Conservation (phyloP, 129 eudicot species). For the Chrysanthemum makinoi region DNA sequence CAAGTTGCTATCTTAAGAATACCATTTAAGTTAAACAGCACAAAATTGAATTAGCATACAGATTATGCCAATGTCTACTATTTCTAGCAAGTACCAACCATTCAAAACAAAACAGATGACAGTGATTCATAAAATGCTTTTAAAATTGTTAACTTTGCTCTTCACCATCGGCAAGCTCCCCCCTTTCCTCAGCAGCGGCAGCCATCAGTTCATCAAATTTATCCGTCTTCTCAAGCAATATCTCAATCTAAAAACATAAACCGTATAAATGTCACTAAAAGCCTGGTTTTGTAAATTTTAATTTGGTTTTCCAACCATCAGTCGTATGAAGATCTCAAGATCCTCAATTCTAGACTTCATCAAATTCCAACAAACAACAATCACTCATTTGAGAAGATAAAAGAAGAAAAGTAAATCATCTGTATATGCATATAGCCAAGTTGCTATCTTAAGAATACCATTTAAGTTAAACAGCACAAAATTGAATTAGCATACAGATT, state of each 20-base stretch:
- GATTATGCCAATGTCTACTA: constrained; percentile 16
- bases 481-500: constrained; percentile 20
- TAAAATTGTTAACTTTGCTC: constrained; percentile 29
- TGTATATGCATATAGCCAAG: constrained; percentile 17
- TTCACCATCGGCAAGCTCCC: constrained; percentile 45
- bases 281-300: no score
- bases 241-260: constrained; percentile 50
- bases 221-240: constrained; percentile 62
- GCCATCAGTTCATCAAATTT: constrained; percentile 77
- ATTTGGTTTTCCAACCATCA: no score
- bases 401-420: neutral
- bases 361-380: no score
- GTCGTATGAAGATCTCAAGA: no score
- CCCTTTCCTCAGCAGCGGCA: constrained; percentile 66
- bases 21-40: constrained; percentile 10
- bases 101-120: neutral
- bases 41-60: constrained; percentile 22
- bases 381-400: no score
- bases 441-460: neutral
- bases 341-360: no score
- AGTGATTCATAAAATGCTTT: neutral
- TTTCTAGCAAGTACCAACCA: constrained; percentile 6
- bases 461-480: constrained; percentile 10
- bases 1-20: neutral
- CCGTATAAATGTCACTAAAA: no score